Evolutionary conservation across 495 filamentous ascomycete genomes (phyloP).

Genomic region (Xylaria longipes): DNA sequence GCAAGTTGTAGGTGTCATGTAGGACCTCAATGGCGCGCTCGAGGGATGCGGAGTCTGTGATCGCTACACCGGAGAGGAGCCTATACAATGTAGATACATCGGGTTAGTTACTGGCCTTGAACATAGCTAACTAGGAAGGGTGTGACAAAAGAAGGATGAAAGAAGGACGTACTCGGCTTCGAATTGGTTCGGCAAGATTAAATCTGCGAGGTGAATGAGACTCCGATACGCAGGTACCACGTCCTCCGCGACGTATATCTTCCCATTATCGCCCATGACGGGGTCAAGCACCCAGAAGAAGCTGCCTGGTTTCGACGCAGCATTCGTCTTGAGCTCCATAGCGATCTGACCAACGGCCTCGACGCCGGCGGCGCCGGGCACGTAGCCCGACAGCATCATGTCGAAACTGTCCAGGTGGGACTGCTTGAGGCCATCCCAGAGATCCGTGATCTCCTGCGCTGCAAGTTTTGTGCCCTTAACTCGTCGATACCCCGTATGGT

Average conservation of each 20-base stretch:
- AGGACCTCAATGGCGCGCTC: slow-evolving; percentile 75
- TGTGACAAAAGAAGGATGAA: not conserved
- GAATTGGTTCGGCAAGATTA: slow-evolving; percentile 96
- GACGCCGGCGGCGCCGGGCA: slow-evolving; percentile 82
- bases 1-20: slow-evolving; percentile 77
- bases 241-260: slow-evolving; percentile 86
- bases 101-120: not conserved
- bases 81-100: slow-evolving; percentile 47
- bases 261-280: slow-evolving; percentile 96
- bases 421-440: slow-evolving; percentile 84
- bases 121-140: not conserved
- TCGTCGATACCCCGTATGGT: slow-evolving; percentile 90
- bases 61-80: slow-evolving; percentile 78
- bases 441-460: slow-evolving; percentile 79
- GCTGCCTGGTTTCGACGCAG: slow-evolving; percentile 64
- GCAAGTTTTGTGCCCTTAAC: slow-evolving; percentile 81
- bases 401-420: slow-evolving; percentile 85
- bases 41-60: slow-evolving; percentile 75
- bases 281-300: slow-evolving; percentile 99
- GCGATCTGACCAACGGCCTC: slow-evolving; percentile 85
- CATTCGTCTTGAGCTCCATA: slow-evolving; percentile 74
- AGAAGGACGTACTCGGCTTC: slow-evolving; percentile 79
- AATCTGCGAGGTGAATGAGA: slow-evolving; percentile 78
- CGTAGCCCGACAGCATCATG: slow-evolving; percentile 91
- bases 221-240: slow-evolving; percentile 90